phyloP scores from a whole-genome alignment of 192 early-diverging fungal species.

The Linnemannia elongata region DNA sequence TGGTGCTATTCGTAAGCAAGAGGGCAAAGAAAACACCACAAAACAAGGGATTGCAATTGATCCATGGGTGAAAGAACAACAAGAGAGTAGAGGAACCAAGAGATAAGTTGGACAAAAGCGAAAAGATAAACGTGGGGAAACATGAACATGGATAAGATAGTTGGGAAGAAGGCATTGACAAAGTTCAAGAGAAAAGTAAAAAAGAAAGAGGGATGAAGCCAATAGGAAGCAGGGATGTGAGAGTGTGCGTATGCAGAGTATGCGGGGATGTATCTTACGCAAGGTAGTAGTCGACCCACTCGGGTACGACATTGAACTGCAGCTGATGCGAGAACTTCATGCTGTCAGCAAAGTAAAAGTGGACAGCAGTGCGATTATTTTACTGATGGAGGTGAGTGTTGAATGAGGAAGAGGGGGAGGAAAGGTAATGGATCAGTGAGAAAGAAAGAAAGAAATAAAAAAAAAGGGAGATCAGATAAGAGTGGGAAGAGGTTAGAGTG shows the following conservation, averaged over 20 bases:
- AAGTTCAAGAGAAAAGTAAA: neutral
- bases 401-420: neutral
- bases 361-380: neutral
- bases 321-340: constrained; percentile 97
- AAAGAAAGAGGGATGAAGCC: constrained; percentile 5
- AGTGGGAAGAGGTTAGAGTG: neutral
- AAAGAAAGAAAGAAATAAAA: neutral
- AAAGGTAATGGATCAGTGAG: neutral
- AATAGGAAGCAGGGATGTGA: constrained; percentile 11
- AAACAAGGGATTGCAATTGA: neutral
- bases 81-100: neutral
- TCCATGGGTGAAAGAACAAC: neutral
- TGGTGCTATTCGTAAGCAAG: neutral
- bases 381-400: neutral
- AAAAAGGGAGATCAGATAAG: neutral
- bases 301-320: constrained; percentile 92
- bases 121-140: neutral
- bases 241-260: neutral
- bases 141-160: neutral
- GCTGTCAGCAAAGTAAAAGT: neutral
- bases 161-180: neutral
- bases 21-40: neutral
- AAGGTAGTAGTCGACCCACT: constrained; percentile 86
- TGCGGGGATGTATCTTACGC: constrained; percentile 68
- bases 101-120: neutral